These are phyloP conservation scores for Rhododendron ovatum DNA, from an alignment of 148 eudicot genomes.

Conservation along the genomic window DNA sequence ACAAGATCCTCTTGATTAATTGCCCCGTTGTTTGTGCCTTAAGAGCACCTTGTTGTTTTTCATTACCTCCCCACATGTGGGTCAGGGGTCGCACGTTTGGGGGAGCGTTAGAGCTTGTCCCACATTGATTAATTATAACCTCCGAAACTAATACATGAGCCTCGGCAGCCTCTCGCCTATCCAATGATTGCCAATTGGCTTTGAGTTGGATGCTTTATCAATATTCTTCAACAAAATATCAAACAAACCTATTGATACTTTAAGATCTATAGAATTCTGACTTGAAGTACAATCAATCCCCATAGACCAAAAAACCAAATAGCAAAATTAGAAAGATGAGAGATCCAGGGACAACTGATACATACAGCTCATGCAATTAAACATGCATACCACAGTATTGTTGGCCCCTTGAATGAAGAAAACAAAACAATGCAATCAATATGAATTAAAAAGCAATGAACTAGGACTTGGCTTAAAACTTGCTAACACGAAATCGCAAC, in stretches of 20 bases:
- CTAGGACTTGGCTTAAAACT: background rate
- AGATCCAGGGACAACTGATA: background rate
- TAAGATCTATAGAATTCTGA: background rate
- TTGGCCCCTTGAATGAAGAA: background rate
- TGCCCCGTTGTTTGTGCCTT: too few relatives aligned
- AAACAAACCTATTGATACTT: background rate
- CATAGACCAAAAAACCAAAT: background rate
- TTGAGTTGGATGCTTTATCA: background rate
- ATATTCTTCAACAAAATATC: background rate
- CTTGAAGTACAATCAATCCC: background rate
- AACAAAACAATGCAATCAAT: background rate
- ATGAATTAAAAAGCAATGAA: background rate
- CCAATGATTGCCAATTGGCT: background rate
- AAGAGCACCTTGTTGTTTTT: too few relatives aligned
- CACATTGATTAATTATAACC: background rate
- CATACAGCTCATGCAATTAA: background rate
- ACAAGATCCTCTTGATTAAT: too few relatives aligned
- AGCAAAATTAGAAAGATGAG: background rate
- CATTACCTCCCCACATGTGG: too few relatives aligned
- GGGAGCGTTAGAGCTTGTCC: background rate
- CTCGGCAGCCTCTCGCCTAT: background rate
- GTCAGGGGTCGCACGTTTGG: too few relatives aligned
- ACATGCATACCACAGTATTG: background rate
- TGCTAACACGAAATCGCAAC: background rate
- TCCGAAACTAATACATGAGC: background rate